These are phyloP conservation scores for Agastache rugosa DNA, from an alignment of 257 asterid species.

Conservation along the genomic window DNA sequence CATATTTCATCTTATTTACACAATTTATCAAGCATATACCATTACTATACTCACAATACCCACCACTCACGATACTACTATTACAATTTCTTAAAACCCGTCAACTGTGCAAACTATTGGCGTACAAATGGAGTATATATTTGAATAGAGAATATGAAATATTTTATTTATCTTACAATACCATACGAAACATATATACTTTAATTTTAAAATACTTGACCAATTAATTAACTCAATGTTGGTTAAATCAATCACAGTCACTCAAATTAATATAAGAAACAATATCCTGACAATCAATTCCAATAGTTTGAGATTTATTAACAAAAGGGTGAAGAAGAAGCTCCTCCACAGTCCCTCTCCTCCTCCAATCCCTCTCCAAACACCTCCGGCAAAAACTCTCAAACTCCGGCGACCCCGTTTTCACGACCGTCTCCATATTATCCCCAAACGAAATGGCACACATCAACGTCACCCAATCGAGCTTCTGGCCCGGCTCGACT, in stretches of 20 bases:
- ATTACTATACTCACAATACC: too few relatives aligned
- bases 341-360: conserved; percentile 56
- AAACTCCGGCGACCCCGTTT: conserved; percentile 47
- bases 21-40: too few relatives aligned
- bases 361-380: conserved; percentile 59
- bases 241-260: background rate
- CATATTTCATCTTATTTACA: too few relatives aligned
- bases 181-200: too few relatives aligned
- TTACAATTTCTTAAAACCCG: too few relatives aligned
- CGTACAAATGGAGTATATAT: too few relatives aligned
- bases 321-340: conserved; percentile 58
- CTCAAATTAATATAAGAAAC: background rate
- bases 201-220: too few relatives aligned
- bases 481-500: conserved; percentile 40
- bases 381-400: conserved; percentile 50
- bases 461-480: conserved; percentile 55
- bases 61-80: too few relatives aligned
- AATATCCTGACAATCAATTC: background rate
- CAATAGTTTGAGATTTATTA: conserved; percentile 18
- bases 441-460: conserved; percentile 46
- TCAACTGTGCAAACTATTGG: too few relatives aligned
- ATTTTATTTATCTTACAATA: too few relatives aligned
- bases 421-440: conserved; percentile 35
- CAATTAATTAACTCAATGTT: too few relatives aligned
- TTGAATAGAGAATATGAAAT: too few relatives aligned